Percentiles rank a stretch among this genome's conserved stretches.
Conservation (phyloP, 345 rosid species). For the Raphanus sativus region DNA sequence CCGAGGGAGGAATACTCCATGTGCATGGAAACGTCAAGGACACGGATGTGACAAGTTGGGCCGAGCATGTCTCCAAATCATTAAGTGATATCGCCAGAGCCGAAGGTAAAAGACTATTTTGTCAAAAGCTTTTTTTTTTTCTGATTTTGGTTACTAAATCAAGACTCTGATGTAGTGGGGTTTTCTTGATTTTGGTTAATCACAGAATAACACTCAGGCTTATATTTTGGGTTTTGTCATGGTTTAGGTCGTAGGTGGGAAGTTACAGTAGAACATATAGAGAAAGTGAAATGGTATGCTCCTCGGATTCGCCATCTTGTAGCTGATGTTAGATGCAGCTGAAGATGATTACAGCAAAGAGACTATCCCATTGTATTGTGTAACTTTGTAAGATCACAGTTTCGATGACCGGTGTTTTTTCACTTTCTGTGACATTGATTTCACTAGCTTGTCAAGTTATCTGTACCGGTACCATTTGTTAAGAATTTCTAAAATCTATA, state of each 20-base stretch:
- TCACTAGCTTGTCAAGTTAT: not conserved
- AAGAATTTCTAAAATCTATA: not conserved
- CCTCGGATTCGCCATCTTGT: constrained; percentile 94
- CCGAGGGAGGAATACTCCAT: constrained; percentile 78
- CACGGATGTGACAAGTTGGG: constrained; percentile 62
- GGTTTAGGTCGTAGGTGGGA: constrained; percentile 75
- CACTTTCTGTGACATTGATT: not conserved
- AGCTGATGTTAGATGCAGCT: constrained; percentile 71
- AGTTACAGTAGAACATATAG: constrained; percentile 61
- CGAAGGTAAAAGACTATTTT: constrained; percentile 55
- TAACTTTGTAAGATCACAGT: not conserved
- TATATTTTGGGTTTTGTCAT: not conserved
- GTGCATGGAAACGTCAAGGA: constrained; percentile 91
- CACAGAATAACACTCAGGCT: not conserved
- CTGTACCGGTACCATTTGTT: not conserved
- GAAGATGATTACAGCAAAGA: constrained; percentile 5
- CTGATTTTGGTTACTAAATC: not conserved
- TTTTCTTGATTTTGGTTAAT: not conserved
- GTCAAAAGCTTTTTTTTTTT: not conserved
- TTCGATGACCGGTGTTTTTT: not conserved
- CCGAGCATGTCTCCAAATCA: constrained; percentile 51
- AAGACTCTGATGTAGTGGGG: not conserved
- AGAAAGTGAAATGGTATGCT: constrained; percentile 94
- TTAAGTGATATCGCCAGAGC: constrained; percentile 59
- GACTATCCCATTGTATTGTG: not conserved